A percentile compares a stretch with the other conserved stretches of the same genome.
Conservation (phyloP, 164 flowering plant genomes). For the Liquidambar formosana region DNA sequence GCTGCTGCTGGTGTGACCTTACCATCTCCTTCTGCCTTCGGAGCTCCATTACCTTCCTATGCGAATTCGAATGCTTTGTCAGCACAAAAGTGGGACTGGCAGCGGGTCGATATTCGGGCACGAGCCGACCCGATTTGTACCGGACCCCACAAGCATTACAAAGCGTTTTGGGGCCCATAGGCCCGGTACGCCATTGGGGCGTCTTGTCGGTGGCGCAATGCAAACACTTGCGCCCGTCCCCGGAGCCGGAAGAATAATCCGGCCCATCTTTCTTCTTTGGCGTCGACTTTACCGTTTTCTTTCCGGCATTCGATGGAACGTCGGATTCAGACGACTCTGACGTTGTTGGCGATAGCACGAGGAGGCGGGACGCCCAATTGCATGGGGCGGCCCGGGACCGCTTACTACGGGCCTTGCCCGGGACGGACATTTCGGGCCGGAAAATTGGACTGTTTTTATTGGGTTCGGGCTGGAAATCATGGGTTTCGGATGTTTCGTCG, state of each 20-base stretch:
- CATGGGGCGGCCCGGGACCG: constrained; percentile 61
- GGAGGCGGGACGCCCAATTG: constrained; percentile 66
- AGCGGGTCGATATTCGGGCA: constrained; percentile 56
- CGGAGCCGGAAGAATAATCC: background rate
- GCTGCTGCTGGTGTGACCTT: constrained; percentile 28
- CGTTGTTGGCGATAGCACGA: constrained; percentile 29
- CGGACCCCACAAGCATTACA: constrained; percentile 58
- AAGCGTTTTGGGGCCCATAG: constrained; percentile 55
- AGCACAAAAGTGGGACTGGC: constrained; percentile 52
- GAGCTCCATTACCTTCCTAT: constrained; percentile 59
- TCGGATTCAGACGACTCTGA: constrained; percentile 28
- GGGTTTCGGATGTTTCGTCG: constrained; percentile 27
- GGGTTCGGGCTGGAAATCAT: constrained; percentile 20
- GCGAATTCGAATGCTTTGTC: constrained; percentile 54
- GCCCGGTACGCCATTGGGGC: constrained; percentile 63
- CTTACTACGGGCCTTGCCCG: constrained; percentile 65
- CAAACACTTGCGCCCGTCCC: constrained; percentile 41
- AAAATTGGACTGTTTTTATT: constrained; percentile 25
- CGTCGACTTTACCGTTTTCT: constrained; percentile 23
- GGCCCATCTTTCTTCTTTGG: constrained; percentile 22
- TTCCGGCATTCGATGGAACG: constrained; percentile 15
- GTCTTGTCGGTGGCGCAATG: constrained; percentile 57
- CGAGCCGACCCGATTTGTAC: constrained; percentile 48
- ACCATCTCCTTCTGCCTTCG: constrained; percentile 49
- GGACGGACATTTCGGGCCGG: constrained; percentile 41